These are phyloP conservation scores for Actinidia arguta DNA, from an alignment of 179 eudicot species.

Conservation along the genomic window DNA sequence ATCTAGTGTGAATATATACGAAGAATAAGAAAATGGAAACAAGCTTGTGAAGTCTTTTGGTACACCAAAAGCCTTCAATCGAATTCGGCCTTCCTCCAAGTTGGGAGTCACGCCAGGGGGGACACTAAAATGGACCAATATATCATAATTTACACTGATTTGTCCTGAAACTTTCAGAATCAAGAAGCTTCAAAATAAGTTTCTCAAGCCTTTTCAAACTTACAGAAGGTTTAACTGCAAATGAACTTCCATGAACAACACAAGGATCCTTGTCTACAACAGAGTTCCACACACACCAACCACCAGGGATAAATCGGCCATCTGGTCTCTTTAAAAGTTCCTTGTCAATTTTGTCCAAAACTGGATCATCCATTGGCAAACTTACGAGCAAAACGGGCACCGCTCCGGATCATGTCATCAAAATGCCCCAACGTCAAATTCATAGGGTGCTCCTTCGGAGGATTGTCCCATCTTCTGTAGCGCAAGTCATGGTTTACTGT, in stretches of 20 bases:
- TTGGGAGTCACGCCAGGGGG: too few relatives aligned
- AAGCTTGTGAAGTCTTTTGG: too few relatives aligned
- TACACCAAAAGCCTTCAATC: too few relatives aligned
- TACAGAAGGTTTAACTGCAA: constrained; percentile 73
- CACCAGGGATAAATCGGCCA: constrained; percentile 64
- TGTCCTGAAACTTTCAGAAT: constrained; percentile 74
- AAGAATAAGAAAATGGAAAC: too few relatives aligned
- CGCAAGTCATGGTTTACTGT: constrained; percentile 83
- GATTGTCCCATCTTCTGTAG: constrained; percentile 69
- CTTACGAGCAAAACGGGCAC: constrained; percentile 81
- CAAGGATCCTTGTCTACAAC: constrained; percentile 58
- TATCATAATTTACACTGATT: constrained; percentile 70
- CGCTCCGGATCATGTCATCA: constrained; percentile 74
- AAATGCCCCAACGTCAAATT: constrained; percentile 69
- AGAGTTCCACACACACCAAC: constrained; percentile 68
- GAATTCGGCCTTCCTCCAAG: too few relatives aligned
- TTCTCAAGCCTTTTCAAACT: constrained; percentile 72
- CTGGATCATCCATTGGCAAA: constrained; percentile 65
- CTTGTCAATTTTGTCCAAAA: constrained; percentile 75
- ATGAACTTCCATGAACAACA: constrained; percentile 50
- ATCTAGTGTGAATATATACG: too few relatives aligned
- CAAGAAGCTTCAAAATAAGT: constrained; percentile 71
- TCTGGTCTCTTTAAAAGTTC: constrained; percentile 57
- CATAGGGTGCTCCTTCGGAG: constrained; percentile 64
- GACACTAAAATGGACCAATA: not conserved